A percentile compares a stretch with the other conserved stretches of the same genome.
Evolutionary conservation across 257 asterid species (phyloP).

Genomic region (Verbena officinalis): DNA sequence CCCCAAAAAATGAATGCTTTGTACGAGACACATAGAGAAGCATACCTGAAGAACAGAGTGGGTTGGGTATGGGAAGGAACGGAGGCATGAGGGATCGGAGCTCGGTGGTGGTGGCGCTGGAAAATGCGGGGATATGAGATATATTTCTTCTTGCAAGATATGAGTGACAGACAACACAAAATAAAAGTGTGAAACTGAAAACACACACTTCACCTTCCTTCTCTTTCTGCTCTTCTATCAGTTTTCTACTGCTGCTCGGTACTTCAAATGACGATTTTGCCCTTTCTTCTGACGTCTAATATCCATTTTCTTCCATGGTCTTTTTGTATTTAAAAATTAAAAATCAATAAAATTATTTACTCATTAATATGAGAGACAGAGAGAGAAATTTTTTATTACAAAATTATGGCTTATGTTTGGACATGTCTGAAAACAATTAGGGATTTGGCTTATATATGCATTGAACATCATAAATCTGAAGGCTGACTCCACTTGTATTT

Average conservation of each 20-base stretch:
- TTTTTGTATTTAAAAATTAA: no score
- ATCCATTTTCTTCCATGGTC: constrained; percentile 18
- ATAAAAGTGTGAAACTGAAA: constrained; percentile 43
- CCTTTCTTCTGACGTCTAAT: constrained; percentile 27
- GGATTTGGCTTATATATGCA: no score
- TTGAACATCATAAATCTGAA: no score
- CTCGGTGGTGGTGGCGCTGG: constrained; percentile 17
- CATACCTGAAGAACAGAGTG: constrained; percentile 42
- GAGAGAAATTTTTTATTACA: no score
- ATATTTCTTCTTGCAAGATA: constrained; percentile 29
- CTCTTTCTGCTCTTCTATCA: constrained; percentile 43
- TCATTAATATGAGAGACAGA: no score
- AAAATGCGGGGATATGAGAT: constrained; percentile 27
- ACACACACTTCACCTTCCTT: constrained; percentile 59
- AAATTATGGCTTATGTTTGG: no score
- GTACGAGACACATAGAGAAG: not conserved
- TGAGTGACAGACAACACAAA: constrained; percentile 18
- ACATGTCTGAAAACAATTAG: no score
- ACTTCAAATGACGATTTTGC: constrained; percentile 25
- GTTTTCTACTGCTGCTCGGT: constrained; percentile 40
- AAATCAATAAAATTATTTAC: no score
- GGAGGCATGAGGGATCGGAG: constrained; percentile 36
- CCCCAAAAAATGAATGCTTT: not conserved
- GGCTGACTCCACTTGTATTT: no score
- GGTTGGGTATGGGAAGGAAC: constrained; percentile 21